Conservation (phyloP, 2,329 filamentous ascomycete species). For the Paecilomyces dactylethromorphus region DNA sequence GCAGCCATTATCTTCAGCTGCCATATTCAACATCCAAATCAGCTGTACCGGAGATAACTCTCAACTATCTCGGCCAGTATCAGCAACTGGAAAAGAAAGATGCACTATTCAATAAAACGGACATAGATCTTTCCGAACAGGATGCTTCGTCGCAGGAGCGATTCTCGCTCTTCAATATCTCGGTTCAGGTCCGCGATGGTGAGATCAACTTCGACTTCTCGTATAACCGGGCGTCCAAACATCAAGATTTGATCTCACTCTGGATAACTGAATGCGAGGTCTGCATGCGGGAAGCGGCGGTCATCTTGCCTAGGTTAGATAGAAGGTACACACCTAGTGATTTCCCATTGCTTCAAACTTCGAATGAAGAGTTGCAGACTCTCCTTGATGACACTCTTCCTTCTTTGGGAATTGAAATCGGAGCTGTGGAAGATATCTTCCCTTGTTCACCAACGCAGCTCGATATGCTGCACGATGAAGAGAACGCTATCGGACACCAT, state of each 20-base stretch:
- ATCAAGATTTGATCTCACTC: conserved; percentile 19
- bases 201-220: conserved; percentile 47
- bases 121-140: background rate
- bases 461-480: conserved; percentile 11
- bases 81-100: background rate
- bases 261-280: conserved; percentile 1
- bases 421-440: conserved; percentile 9
- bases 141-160: background rate
- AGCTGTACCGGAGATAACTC: background rate
- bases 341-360: conserved; percentile 3
- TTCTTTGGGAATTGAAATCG: background rate
- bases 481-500: conserved; percentile 1
- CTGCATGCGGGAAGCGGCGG: conserved; percentile 1
- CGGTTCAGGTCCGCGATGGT: conserved; percentile 34
- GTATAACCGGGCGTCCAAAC: conserved; percentile 32
- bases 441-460: conserved; percentile 10
- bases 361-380: background rate
- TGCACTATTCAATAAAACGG: background rate
- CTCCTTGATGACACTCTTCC: conserved; percentile 4
- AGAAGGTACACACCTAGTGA: conserved; percentile 7
- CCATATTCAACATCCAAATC: background rate
- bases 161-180: background rate
- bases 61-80: conserved; percentile 2
- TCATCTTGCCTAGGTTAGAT: conserved; percentile 1
- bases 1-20: background rate